A percentile compares a stretch with the other conserved stretches of the same genome.
Conservation (phyloP, 495 filamentous ascomycete genomes). For the Cenococcum geophilum region DNA sequence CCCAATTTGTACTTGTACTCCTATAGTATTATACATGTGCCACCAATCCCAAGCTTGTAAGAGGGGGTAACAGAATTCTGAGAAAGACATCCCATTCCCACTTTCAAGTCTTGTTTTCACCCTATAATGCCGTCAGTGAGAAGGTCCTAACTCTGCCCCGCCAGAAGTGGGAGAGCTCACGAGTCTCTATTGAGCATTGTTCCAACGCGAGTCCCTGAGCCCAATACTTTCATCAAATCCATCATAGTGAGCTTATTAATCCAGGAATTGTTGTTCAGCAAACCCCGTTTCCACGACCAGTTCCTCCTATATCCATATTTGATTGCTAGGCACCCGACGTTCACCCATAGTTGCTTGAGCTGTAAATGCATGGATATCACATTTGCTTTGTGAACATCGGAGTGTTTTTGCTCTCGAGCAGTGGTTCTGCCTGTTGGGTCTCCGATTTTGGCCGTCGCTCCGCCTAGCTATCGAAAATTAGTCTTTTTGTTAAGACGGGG, state of each 20-base stretch:
- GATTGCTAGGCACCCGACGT: slow-evolving; percentile 57
- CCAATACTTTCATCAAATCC: slow-evolving; percentile 67
- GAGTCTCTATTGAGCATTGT: slow-evolving; percentile 86
- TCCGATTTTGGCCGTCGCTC: slow-evolving; percentile 77
- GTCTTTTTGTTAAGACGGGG: neutral
- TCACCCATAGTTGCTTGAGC: slow-evolving; percentile 67
- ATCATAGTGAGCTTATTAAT: slow-evolving; percentile 61
- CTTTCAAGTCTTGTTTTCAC: slow-evolving; percentile 74
- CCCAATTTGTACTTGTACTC: slow-evolving; percentile 78
- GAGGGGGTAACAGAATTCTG: slow-evolving; percentile 88
- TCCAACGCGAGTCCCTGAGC: slow-evolving; percentile 64
- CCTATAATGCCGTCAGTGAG: slow-evolving; percentile 39
- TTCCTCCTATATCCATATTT: slow-evolving; percentile 50
- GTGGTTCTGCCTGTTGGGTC: slow-evolving; percentile 76
- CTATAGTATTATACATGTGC: slow-evolving; percentile 59
- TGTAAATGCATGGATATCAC: slow-evolving; percentile 74
- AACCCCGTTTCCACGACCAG: slow-evolving; percentile 43
- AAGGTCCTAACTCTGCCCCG: slow-evolving; percentile 24
- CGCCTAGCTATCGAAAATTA: slow-evolving; percentile 55
- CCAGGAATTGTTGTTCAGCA: slow-evolving; percentile 79
- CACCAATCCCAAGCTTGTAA: slow-evolving; percentile 98
- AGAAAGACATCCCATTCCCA: slow-evolving; percentile 86
- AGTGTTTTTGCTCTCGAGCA: slow-evolving; percentile 54
- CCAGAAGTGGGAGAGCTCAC: slow-evolving; percentile 47
- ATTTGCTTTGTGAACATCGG: slow-evolving; percentile 56